A percentile compares a stretch with the other conserved stretches of the same genome.
Evolutionary conservation across 495 filamentous ascomycete species (phyloP).

Genomic region (Lindgomyces ingoldianus): DNA sequence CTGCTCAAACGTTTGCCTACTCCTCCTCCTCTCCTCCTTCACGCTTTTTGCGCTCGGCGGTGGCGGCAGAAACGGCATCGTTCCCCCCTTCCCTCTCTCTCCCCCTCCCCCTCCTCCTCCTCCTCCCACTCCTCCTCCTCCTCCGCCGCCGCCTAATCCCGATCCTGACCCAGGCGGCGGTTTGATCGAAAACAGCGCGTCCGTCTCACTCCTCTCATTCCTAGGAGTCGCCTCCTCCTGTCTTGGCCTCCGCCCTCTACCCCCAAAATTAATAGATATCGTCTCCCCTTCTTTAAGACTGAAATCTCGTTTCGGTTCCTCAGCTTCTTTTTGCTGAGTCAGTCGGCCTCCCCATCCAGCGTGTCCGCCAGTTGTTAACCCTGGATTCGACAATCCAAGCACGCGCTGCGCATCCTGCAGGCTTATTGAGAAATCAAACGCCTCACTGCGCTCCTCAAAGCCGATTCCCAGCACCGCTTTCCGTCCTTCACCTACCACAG

Average conservation of each 20-base stretch:
- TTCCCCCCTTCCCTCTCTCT: slow-evolving; percentile 37
- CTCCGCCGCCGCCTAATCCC: too few species aligned
- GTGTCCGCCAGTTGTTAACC: too few species aligned
- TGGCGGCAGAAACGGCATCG: slow-evolving; percentile 57
- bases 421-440: slow-evolving; percentile 79
- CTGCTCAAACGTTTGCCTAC: slow-evolving; percentile 37
- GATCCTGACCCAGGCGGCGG: slow-evolving; percentile 48
- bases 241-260: slow-evolving; percentile 37
- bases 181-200: slow-evolving; percentile 52
- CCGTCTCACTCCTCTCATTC: slow-evolving; percentile 35
- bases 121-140: background rate
- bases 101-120: slow-evolving; percentile 42
- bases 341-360: slow-evolving; percentile 36
- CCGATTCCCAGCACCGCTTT: slow-evolving; percentile 80
- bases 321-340: slow-evolving; percentile 29
- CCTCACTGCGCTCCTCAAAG: slow-evolving; percentile 80
- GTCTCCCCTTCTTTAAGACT: slow-evolving; percentile 83
- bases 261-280: slow-evolving; percentile 73
- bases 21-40: slow-evolving; percentile 46
- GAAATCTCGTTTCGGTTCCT: slow-evolving; percentile 66
- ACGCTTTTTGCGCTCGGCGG: slow-evolving; percentile 57
- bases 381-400: too few species aligned
- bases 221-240: slow-evolving; percentile 23
- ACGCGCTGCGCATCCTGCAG: slow-evolving; percentile 69
- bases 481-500: slow-evolving; percentile 67